Conservation (phyloP, 2,329 filamentous ascomycete genomes). For the Colletotrichum euphorbiae region DNA sequence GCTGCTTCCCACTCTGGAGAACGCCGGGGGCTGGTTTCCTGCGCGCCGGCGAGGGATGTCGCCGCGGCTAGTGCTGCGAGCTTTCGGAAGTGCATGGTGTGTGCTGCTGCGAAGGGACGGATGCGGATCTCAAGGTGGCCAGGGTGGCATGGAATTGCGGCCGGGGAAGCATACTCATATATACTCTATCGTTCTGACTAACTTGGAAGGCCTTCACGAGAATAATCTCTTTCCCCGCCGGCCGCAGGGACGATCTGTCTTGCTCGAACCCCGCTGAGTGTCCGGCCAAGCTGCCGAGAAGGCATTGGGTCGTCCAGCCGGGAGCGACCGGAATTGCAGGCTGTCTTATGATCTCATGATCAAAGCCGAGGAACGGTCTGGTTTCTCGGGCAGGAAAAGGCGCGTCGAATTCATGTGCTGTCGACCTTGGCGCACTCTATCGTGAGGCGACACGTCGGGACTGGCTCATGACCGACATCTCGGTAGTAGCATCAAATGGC, state of each 20-base stretch:
- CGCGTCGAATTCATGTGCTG: not conserved
- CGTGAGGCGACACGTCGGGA: slow-evolving; percentile 6
- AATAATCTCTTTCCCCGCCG: not conserved
- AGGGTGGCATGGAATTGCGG: not conserved
- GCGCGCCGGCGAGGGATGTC: slow-evolving; percentile 35
- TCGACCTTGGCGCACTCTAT: slow-evolving; percentile 28
- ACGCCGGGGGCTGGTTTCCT: slow-evolving; percentile 16
- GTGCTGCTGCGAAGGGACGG: not conserved
- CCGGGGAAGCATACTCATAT: slow-evolving; percentile 15
- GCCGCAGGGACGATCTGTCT: slow-evolving; percentile 22
- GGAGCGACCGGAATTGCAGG: not conserved
- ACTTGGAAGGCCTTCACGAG: not conserved
- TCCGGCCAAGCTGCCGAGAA: slow-evolving; percentile 31
- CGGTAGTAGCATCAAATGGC: slow-evolving; percentile 22
- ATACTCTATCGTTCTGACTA: not conserved
- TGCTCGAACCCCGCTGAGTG: slow-evolving; percentile 3
- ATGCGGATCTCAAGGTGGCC: not conserved
- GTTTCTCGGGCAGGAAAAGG: not conserved
- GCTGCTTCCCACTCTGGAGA: slow-evolving; percentile 70
- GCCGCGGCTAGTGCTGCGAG: slow-evolving; percentile 37
- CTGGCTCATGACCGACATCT: not conserved
- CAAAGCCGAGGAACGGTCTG: not conserved
- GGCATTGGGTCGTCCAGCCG: slow-evolving; percentile 10
- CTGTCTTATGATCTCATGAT: slow-evolving; percentile 28
- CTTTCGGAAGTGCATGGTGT: slow-evolving; percentile 37